Percentiles rank a stretch among this genome's conserved stretches.
These are phyloP conservation scores for Zymoseptoria tritici DNA, from an alignment of 2,329 filamentous ascomycete genomes.

Conservation along the genomic window DNA sequence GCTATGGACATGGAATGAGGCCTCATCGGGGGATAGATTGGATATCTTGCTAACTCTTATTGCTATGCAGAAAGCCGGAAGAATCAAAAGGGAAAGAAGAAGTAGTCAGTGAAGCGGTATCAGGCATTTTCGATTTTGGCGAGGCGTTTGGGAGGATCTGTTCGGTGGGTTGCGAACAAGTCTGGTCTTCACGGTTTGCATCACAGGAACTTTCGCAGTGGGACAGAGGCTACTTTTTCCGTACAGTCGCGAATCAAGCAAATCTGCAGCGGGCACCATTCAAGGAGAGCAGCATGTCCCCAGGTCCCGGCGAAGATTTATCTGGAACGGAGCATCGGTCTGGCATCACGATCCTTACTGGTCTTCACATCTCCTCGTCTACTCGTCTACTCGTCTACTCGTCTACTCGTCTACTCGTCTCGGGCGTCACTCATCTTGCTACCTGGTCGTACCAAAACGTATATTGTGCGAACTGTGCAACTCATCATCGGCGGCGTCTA, in stretches of 20 bases:
- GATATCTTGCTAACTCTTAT: neutral
- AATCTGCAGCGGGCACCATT: neutral
- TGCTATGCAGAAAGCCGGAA: neutral
- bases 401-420: neutral
- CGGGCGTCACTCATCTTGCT: too few species aligned
- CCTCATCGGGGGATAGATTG: conserved; percentile 3
- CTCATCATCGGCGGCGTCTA: too few species aligned
- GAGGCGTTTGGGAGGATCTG: neutral
- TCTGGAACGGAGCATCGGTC: neutral
- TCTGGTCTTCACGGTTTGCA: neutral
- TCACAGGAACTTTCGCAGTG: too few species aligned
- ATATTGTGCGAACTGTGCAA: too few species aligned
- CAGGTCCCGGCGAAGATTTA: neutral
- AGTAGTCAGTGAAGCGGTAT: neutral
- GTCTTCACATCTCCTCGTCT: neutral
- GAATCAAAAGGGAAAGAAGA: conserved; percentile 1
- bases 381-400: neutral
- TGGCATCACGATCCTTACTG: neutral
- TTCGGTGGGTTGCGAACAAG: neutral
- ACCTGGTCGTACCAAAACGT: too few species aligned
- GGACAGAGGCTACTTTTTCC: neutral
- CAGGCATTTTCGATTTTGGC: neutral
- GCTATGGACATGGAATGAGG: neutral
- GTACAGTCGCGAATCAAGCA: neutral
- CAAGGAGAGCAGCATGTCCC: neutral